Percentiles rank a stretch among this genome's conserved stretches.
phyloP scores from a whole-genome alignment of 225 moss, liverwort and hornwort genomes.

The Thuidium tamariscinum region DNA sequence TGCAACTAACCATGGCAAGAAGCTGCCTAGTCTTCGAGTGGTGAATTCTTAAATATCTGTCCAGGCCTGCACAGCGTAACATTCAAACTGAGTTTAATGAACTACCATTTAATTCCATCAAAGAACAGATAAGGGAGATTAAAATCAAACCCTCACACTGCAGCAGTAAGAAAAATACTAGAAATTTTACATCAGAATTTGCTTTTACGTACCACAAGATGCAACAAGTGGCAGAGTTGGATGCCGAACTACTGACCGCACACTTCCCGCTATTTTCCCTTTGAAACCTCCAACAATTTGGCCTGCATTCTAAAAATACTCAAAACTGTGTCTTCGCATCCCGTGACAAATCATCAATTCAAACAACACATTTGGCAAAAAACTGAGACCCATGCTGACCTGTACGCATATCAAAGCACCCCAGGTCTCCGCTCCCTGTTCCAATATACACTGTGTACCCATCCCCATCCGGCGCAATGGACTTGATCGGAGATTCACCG shows the following conservation, averaged over 20 bases:
- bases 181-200: not conserved
- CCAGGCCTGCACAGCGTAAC: constrained; percentile 48
- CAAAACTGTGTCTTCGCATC: not conserved
- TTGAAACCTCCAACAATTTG: constrained; percentile 81
- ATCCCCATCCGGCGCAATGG: constrained; percentile 57
- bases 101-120: not conserved
- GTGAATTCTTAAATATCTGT: constrained; percentile 84
- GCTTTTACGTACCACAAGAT: constrained; percentile 70
- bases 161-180: not conserved
- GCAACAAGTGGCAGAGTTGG: constrained; percentile 67
- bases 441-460: constrained; percentile 67
- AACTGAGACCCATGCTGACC: constrained; percentile 15
- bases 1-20: constrained; percentile 55
- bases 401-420: constrained; percentile 87
- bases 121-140: not conserved
- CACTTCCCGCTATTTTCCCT: constrained; percentile 86
- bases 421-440: constrained; percentile 78
- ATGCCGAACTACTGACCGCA: constrained; percentile 73
- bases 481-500: constrained; percentile 84
- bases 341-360: not conserved
- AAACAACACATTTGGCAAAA: not conserved
- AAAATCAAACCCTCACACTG: not conserved
- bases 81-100: not conserved
- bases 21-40: constrained; percentile 75
- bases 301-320: constrained; percentile 35